These are phyloP conservation scores for Pichia eremophila DNA, from an alignment of 805 yeast species.

Conservation along the genomic window DNA sequence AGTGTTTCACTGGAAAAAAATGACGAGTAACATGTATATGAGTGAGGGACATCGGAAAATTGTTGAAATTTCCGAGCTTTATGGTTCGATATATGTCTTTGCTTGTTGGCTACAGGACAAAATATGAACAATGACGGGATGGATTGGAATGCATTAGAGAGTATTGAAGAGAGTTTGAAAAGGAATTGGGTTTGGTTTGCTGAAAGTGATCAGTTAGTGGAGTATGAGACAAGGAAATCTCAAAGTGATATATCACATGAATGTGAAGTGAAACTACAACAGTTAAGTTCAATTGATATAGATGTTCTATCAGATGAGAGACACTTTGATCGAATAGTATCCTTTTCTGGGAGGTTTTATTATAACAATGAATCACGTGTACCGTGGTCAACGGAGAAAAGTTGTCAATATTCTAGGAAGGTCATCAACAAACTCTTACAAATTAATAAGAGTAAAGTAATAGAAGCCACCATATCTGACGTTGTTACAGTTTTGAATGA, in stretches of 20 bases:
- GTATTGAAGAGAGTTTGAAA: background rate
- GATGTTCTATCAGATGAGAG: background rate
- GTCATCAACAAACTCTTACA: background rate
- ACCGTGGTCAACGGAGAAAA: background rate
- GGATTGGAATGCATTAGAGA: background rate
- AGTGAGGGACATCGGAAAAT: no score
- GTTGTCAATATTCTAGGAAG: background rate
- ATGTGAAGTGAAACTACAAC: background rate
- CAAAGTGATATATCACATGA: background rate
- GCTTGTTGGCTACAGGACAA: no score
- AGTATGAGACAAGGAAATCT: background rate
- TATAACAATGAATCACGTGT: background rate
- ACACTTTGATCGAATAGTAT: background rate
- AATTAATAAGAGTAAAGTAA: background rate
- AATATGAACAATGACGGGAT: no score
- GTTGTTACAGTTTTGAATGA: background rate
- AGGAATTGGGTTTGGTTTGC: slow-evolving; percentile 9
- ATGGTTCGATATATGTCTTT: no score
- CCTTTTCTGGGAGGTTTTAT: slow-evolving; percentile 1
- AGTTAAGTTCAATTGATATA: background rate
- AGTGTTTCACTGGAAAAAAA: no score
- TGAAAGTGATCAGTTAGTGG: background rate
- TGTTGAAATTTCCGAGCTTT: no score
- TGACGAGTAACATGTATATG: no score
- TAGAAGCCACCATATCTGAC: background rate